phyloP scores from a whole-genome alignment of 169 alveolate genomes.

The Neospora caninum region DNA sequence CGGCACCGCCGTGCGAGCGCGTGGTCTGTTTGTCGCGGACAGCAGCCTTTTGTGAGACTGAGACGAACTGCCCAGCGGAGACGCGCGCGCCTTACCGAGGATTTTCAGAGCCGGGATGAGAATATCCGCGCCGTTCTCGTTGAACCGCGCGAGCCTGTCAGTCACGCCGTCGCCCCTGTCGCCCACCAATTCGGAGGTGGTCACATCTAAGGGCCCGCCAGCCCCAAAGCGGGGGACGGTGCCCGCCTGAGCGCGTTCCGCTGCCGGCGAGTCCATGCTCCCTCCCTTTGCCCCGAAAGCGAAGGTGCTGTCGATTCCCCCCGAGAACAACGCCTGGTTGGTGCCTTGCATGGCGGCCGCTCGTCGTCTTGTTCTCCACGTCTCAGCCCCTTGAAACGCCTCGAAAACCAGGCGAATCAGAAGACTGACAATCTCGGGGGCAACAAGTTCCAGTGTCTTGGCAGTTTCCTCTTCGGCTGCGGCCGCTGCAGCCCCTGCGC shows the following conservation, averaged over 20 bases:
- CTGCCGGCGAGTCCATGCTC: not conserved
- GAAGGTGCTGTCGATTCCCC: not conserved
- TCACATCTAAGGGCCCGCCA: not conserved
- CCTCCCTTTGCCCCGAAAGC: not conserved
- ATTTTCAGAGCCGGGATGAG: constrained; percentile 19
- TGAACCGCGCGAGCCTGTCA: constrained; percentile 4
- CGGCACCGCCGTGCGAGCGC: too few species aligned
- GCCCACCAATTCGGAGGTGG: not conserved
- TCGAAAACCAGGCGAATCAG: constrained; percentile 13
- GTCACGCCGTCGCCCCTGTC: not conserved
- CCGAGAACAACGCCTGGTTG: not conserved
- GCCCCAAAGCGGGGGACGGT: not conserved
- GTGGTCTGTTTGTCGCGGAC: too few species aligned
- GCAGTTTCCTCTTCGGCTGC: constrained; percentile 7
- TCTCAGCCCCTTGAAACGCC: not conserved
- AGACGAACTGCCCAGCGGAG: too few species aligned
- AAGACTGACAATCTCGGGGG: not conserved
- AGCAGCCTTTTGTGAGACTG: too few species aligned
- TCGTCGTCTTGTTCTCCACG: not conserved
- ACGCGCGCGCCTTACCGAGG: not conserved
- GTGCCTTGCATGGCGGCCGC: not conserved
- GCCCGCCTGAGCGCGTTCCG: not conserved
- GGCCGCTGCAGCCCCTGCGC: not conserved
- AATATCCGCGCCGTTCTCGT: constrained; percentile 4
- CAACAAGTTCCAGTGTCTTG: not conserved